Evolutionary conservation across 2,329 filamentous ascomycete species (phyloP).

Genomic region (Botrytis deweyae): DNA sequence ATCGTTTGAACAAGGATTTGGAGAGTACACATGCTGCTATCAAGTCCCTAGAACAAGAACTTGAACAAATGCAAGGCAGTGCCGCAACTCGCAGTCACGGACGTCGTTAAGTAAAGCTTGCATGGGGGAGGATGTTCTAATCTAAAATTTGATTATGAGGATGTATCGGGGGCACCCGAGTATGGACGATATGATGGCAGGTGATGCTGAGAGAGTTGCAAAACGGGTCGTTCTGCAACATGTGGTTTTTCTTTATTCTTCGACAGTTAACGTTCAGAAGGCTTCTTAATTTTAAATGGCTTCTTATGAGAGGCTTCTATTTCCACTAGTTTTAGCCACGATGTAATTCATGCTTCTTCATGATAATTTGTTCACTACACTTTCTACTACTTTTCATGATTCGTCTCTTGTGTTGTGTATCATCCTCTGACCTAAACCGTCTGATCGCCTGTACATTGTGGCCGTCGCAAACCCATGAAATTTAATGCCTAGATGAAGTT

Average conservation of each 20-base stretch:
- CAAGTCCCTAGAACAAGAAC: slow-evolving; percentile 87
- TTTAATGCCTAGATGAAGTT: not conserved
- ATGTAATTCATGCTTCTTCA: slow-evolving; percentile 40
- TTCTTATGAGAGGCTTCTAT: slow-evolving; percentile 30
- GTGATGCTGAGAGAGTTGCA: slow-evolving; percentile 35
- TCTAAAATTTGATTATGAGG: slow-evolving; percentile 21
- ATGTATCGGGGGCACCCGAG: slow-evolving; percentile 17
- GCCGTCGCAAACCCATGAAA: not conserved
- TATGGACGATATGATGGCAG: slow-evolving; percentile 25
- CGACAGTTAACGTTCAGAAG: slow-evolving; percentile 24
- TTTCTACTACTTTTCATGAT: not conserved
- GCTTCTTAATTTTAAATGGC: slow-evolving; percentile 26
- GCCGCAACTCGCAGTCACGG: slow-evolving; percentile 81
- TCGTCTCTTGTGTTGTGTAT: not conserved
- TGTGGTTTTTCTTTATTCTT: slow-evolving; percentile 30
- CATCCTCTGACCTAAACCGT: not conserved
- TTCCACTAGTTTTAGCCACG: slow-evolving; percentile 39
- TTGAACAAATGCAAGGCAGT: slow-evolving; percentile 89
- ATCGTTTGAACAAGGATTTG: slow-evolving; percentile 99
- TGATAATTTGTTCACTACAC: slow-evolving; percentile 17
- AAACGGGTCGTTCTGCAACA: slow-evolving; percentile 29
- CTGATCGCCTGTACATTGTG: not conserved
- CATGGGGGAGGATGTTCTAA: slow-evolving; percentile 1
- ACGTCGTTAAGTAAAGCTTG: slow-evolving; percentile 63
- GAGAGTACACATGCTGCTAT: slow-evolving; percentile 95